Conservation (phyloP, 2,329 filamentous ascomycete species). For the Penicillium hesseltinei region DNA sequence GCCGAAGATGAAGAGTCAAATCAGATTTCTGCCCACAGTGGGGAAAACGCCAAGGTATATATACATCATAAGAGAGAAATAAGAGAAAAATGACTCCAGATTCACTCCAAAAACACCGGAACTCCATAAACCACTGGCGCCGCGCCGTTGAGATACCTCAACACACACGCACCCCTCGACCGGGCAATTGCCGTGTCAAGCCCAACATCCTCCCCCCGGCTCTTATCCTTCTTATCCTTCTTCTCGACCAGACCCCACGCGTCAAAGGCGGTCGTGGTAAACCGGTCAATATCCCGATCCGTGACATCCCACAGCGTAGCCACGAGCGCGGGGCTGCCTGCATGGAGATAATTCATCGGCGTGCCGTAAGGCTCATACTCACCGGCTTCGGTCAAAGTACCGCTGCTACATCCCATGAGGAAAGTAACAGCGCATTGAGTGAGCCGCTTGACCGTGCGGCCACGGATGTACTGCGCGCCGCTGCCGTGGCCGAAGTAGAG, state of each 20-base stretch:
- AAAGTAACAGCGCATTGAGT: constrained; percentile 77
- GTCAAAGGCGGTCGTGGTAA: constrained; percentile 74
- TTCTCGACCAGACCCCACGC: constrained; percentile 75
- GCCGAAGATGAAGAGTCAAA: constrained; percentile 4
- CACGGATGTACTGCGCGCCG: constrained; percentile 89
- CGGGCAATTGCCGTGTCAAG: constrained; percentile 77
- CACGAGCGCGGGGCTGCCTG: constrained; percentile 79
- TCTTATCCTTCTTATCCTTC: constrained; percentile 31
- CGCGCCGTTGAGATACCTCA: constrained; percentile 89
- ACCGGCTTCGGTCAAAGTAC: constrained; percentile 73
- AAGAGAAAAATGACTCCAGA: not conserved
- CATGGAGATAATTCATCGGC: constrained; percentile 87
- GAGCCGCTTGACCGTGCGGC: constrained; percentile 75
- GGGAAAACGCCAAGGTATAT: constrained; percentile 10
- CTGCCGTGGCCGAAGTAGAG: constrained; percentile 97
- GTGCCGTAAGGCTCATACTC: constrained; percentile 90
- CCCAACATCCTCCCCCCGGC: constrained; percentile 43
- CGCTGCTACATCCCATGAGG: constrained; percentile 92
- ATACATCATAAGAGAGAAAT: not conserved
- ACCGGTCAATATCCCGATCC: constrained; percentile 93
- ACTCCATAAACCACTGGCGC: constrained; percentile 94
- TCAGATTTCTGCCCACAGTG: constrained; percentile 19
- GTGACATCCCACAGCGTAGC: constrained; percentile 98
- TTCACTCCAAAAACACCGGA: constrained; percentile 70
- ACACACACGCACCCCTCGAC: constrained; percentile 74